Conservation (phyloP, 164 flowering plant genomes). For the Pachysandra terminalis region DNA sequence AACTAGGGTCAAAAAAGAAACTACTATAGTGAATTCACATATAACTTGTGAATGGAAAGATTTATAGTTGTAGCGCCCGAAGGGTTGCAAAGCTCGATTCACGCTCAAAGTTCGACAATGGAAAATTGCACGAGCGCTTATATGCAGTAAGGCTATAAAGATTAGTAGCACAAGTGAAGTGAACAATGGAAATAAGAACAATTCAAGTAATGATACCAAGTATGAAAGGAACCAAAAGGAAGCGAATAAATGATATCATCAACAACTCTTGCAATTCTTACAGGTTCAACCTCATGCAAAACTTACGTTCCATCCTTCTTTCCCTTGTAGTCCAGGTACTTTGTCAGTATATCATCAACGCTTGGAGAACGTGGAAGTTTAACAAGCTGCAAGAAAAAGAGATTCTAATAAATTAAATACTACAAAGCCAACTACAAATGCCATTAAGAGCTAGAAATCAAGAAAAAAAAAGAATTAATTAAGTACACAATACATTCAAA, state of each 20-base stretch:
- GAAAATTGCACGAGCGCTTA: too few relatives aligned
- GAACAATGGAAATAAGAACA: background rate
- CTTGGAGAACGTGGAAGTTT: constrained; percentile 80
- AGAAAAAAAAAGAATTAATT: constrained; percentile 5
- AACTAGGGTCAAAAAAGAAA: too few relatives aligned
- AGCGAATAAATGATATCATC: background rate
- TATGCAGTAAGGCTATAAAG: background rate
- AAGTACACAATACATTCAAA: background rate
- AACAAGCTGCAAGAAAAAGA: constrained; percentile 56
- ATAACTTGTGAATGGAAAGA: too few relatives aligned
- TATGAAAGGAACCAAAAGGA: background rate
- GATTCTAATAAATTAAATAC: background rate
- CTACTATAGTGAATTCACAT: too few relatives aligned
- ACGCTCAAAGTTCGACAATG: too few relatives aligned
- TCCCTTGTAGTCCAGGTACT: constrained; percentile 60
- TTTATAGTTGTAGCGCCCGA: too few relatives aligned
- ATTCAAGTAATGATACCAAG: background rate
- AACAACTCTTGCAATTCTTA: background rate
- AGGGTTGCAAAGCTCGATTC: too few relatives aligned
- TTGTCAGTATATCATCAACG: constrained; percentile 62
- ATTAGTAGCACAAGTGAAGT: background rate
- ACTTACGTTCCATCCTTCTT: constrained; percentile 81
- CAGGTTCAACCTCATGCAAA: background rate
- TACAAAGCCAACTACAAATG: background rate
- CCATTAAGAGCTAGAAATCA: background rate